Conservation (phyloP, 805 yeast genomes). For the Cyberlindnera euphorbiae region DNA sequence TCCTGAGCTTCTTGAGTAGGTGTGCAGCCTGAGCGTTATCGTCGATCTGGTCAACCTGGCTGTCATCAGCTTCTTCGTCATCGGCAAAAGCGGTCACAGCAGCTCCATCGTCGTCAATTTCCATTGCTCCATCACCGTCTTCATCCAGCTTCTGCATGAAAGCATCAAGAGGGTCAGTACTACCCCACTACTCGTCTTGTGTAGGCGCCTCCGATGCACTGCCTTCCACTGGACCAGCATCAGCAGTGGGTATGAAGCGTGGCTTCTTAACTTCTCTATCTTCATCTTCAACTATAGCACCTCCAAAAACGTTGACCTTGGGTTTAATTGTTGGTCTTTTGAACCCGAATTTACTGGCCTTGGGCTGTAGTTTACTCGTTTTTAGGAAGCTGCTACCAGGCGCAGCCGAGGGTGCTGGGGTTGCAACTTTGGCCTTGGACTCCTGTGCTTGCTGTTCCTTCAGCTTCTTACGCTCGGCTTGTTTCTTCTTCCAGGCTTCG, state of each 20-base stretch:
- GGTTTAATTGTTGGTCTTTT: constrained; percentile 9
- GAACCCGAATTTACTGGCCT: background rate
- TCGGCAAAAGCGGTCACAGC: constrained; percentile 1
- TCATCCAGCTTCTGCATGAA: constrained; percentile 32
- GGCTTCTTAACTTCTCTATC: constrained; percentile 13
- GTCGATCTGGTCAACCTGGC: constrained; percentile 27
- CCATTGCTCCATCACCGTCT: constrained; percentile 24
- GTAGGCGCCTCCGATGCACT: too few species aligned
- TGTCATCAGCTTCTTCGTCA: constrained; percentile 27
- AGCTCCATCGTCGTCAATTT: background rate
- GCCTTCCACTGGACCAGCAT: too few species aligned
- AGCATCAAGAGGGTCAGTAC: constrained; percentile 36
- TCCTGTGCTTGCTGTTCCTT: constrained; percentile 17
- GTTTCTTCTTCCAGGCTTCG: constrained; percentile 50
- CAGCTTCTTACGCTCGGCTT: constrained; percentile 24
- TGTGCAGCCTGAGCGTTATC: constrained; percentile 32
- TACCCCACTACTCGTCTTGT: too few species aligned
- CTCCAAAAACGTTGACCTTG: constrained; percentile 3
- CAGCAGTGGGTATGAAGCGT: constrained; percentile 20
- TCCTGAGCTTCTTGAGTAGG: constrained; percentile 35
- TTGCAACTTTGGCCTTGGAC: too few species aligned
- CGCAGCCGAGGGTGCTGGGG: too few species aligned
- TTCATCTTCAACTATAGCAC: constrained; percentile 29
- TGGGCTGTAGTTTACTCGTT: too few species aligned
- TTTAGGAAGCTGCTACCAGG: too few species aligned